Evolutionary conservation across 768 basidiomycete species (phyloP).

Genomic region (Tephrocybe sp.): DNA sequence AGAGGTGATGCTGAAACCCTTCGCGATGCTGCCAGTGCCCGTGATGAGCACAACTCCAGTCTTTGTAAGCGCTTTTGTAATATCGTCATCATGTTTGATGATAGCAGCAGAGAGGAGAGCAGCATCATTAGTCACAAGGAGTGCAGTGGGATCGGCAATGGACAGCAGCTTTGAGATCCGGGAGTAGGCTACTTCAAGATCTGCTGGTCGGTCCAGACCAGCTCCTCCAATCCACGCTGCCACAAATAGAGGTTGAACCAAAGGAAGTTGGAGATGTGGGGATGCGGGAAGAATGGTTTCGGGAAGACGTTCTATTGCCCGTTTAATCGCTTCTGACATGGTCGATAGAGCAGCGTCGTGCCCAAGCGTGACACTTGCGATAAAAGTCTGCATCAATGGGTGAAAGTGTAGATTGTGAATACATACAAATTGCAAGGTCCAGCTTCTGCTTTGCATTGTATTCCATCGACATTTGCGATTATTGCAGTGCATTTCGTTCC

Average conservation of each 20-base stretch:
- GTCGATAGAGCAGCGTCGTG: constrained; percentile 22
- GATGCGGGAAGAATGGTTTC: neutral
- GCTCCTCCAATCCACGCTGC: constrained; percentile 26
- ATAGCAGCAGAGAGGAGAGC: constrained; percentile 25
- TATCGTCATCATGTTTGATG: neutral
- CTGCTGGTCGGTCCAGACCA: constrained; percentile 21
- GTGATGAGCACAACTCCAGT: constrained; percentile 21
- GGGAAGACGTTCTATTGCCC: constrained; percentile 12
- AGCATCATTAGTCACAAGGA: constrained; percentile 24
- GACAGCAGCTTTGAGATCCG: constrained; percentile 14
- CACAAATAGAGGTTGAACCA: constrained; percentile 11
- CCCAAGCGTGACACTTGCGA: constrained; percentile 22
- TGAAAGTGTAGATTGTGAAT: neutral
- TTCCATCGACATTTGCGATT: constrained; percentile 18
- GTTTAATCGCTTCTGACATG: constrained; percentile 14
- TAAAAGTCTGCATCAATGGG: neutral
- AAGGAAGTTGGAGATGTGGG: neutral
- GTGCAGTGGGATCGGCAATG: constrained; percentile 11
- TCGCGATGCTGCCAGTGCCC: constrained; percentile 24
- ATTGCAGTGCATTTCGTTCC: constrained; percentile 24
- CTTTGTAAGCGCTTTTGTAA: constrained; percentile 8
- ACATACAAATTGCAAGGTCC: constrained; percentile 27
- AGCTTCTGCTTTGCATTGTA: constrained; percentile 19
- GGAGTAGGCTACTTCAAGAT: constrained; percentile 16
- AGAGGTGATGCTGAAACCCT: constrained; percentile 16